A percentile compares a stretch with the other conserved stretches of the same genome.
Evolutionary conservation across 306 rosid species (phyloP).

Genomic region (Fragaria iinumae): DNA sequence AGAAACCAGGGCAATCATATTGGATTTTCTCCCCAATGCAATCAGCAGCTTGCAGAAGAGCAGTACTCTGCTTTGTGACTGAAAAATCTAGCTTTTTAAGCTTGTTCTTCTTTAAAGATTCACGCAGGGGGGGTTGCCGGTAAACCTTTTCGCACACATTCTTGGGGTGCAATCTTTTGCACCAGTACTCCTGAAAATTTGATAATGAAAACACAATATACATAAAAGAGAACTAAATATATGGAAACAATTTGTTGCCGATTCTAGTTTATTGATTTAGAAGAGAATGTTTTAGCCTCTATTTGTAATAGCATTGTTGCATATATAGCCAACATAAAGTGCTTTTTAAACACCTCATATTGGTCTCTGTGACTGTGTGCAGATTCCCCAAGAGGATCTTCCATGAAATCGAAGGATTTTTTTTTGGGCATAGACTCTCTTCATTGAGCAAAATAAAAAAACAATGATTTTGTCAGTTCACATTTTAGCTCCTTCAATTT

Average conservation of each 20-base stretch:
- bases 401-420: not conserved
- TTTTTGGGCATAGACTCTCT: not conserved
- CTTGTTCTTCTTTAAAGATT: constrained; percentile 78
- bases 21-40: constrained; percentile 86
- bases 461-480: not conserved
- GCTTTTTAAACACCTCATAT: not conserved
- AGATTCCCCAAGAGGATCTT: not conserved
- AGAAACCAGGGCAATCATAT: constrained; percentile 90
- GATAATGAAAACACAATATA: constrained; percentile 15
- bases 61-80: constrained; percentile 67
- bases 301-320: not conserved
- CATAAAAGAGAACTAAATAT: not conserved
- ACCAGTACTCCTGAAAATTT: constrained; percentile 85
- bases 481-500: not conserved
- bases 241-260: constrained; percentile 10
- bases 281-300: not conserved
- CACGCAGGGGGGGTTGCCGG: constrained; percentile 89
- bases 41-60: constrained; percentile 82
- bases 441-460: not conserved
- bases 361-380: not conserved
- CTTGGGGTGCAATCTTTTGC: constrained; percentile 91
- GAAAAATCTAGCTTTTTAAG: constrained; percentile 70
- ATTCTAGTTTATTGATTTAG: not conserved
- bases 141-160: constrained; percentile 93
- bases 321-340: not conserved